Evolutionary conservation across 208 protist species (phyloP).

Genomic region (Crithidia bombi): DNA sequence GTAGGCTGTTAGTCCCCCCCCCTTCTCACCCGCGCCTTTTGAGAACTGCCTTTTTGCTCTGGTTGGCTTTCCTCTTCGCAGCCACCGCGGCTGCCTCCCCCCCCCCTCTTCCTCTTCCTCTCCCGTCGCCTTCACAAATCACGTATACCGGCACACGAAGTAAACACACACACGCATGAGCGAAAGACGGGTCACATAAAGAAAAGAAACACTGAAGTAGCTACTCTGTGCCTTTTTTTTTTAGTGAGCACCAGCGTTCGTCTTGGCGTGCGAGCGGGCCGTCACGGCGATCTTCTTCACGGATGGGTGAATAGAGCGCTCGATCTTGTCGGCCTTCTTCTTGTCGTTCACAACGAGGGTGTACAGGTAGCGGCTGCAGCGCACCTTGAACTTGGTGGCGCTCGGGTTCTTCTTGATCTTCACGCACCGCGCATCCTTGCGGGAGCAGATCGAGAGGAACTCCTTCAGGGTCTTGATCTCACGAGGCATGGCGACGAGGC

Average conservation of each 20-base stretch:
- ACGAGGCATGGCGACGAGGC: slow-evolving; percentile 67
- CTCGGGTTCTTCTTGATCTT: slow-evolving; percentile 93
- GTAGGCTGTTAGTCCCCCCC: neutral
- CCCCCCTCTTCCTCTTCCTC: neutral
- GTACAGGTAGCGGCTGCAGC: slow-evolving; percentile 94
- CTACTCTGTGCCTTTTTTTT: no score
- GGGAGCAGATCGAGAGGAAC: slow-evolving; percentile 93
- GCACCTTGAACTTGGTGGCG: slow-evolving; percentile 94
- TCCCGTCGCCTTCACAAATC: neutral
- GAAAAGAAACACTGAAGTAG: neutral
- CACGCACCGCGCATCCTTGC: slow-evolving; percentile 92
- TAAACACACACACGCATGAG: neutral
- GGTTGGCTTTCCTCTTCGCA: neutral
- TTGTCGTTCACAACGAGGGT: slow-evolving; percentile 91
- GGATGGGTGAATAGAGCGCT: slow-evolving; percentile 88
- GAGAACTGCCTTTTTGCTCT: neutral
- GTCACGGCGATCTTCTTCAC: slow-evolving; percentile 92
- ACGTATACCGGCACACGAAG: neutral
- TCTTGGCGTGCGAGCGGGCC: slow-evolving; percentile 83
- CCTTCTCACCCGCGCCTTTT: neutral
- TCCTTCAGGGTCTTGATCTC: slow-evolving; percentile 94
- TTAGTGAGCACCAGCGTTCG: slow-evolving; percentile 62
- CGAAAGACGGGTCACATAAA: neutral
- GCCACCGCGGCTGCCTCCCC: no score
- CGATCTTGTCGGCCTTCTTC: slow-evolving; percentile 93